Evolutionary conservation across 2,329 filamentous ascomycete species (phyloP).

Genomic region (Sarocladiaceae sp.): DNA sequence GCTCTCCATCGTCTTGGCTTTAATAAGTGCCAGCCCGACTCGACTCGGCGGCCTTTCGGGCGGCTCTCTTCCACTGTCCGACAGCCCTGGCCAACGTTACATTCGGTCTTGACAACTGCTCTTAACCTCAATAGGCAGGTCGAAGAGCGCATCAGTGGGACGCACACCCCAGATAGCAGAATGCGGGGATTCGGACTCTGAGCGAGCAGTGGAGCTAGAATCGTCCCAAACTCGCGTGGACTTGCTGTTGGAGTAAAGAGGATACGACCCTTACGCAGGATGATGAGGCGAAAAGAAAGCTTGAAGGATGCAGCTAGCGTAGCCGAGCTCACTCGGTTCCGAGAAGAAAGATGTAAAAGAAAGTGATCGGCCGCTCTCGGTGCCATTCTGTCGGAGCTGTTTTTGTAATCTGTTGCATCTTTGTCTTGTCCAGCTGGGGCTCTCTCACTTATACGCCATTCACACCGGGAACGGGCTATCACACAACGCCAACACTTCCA

Average conservation of each 20-base stretch:
- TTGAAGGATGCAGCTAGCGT: no score
- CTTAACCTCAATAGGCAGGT: conserved; percentile 6
- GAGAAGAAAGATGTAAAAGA: no score
- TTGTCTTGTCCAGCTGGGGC: background rate
- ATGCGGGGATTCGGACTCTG: conserved; percentile 8
- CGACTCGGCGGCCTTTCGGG: background rate
- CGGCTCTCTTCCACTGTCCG: background rate
- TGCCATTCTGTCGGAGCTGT: no score
- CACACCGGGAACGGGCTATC: no score
- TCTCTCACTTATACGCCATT: conserved; percentile 1
- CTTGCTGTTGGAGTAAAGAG: no score
- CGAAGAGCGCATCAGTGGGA: conserved; percentile 2
- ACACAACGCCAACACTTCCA: background rate
- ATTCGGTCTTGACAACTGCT: background rate
- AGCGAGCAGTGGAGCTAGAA: background rate
- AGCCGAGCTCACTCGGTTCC: no score
- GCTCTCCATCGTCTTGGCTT: background rate
- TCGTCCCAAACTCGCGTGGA: background rate
- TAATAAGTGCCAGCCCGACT: background rate
- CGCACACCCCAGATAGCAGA: conserved; percentile 1
- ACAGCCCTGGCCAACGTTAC: background rate
- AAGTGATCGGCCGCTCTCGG: no score
- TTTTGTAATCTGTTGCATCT: no score
- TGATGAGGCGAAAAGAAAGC: no score
- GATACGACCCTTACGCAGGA: no score